Evolutionary conservation across 148 eudicot genomes (phyloP).

Genomic region (Persicaria tinctoria): DNA sequence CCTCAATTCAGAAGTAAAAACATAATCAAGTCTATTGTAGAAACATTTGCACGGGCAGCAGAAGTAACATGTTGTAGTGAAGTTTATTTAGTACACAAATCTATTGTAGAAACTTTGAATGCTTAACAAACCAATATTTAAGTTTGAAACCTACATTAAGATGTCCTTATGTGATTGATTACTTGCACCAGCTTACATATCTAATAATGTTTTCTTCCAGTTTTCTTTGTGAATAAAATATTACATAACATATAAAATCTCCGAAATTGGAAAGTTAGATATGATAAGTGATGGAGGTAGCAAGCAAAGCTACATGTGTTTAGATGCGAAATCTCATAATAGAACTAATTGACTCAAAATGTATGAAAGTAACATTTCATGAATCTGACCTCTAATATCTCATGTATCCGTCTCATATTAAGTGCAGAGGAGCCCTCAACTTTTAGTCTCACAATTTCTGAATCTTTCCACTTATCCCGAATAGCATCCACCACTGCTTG

Average conservation of each 20-base stretch:
- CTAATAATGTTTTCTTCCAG: neutral
- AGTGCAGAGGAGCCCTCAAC: conserved; percentile 89
- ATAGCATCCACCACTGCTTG: conserved; percentile 58
- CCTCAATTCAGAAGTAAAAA: neutral
- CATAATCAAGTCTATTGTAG: neutral
- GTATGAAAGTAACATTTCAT: neutral
- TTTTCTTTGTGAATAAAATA: neutral
- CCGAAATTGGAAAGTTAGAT: neutral
- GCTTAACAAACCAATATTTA: neutral
- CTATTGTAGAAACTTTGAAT: neutral
- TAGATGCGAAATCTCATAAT: neutral
- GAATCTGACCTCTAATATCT: conserved; percentile 72
- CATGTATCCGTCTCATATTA: conserved; percentile 88
- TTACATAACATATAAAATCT: too few species aligned
- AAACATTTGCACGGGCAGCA: neutral
- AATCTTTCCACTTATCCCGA: conserved; percentile 64
- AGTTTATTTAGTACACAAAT: neutral
- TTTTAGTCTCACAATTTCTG: conserved; percentile 74
- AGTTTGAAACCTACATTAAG: neutral
- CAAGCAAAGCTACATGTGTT: neutral
- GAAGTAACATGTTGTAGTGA: neutral
- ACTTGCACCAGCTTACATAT: neutral
- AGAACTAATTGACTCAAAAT: neutral
- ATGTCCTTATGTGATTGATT: neutral
- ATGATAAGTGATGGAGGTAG: neutral